Evolutionary conservation across 768 basidiomycete genomes (phyloP).

Genomic region (Naganishia kalamii): DNA sequence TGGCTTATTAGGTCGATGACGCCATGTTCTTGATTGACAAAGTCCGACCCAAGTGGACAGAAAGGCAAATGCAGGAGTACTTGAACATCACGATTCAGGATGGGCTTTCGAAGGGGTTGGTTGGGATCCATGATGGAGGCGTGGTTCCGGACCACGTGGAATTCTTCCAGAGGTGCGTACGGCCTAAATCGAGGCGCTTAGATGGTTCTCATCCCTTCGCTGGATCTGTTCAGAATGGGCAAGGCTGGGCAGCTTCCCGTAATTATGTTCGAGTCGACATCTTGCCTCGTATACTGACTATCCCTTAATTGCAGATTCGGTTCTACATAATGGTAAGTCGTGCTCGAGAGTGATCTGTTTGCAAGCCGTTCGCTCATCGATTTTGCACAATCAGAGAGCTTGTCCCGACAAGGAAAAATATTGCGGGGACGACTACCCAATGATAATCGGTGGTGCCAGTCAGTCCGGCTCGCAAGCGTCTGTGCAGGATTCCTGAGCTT

Average conservation of each 20-base stretch:
- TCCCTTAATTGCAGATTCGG: constrained; percentile 48
- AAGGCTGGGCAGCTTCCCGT: constrained; percentile 65
- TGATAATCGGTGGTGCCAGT: constrained; percentile 48
- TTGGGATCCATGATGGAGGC: constrained; percentile 77
- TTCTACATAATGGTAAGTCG: constrained; percentile 41
- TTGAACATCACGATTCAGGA: constrained; percentile 62
- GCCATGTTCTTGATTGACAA: constrained; percentile 67
- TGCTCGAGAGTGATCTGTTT: not conserved
- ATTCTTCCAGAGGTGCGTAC: constrained; percentile 66
- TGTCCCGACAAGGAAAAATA: constrained; percentile 52
- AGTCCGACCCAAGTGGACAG: constrained; percentile 58
- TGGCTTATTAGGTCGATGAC: constrained; percentile 58
- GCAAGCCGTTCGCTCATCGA: not conserved
- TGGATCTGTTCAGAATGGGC: constrained; percentile 55
- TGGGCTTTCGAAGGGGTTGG: constrained; percentile 72
- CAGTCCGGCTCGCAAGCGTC: not conserved
- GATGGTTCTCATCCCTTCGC: not conserved
- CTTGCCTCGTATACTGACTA: not conserved
- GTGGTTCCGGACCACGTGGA: constrained; percentile 53
- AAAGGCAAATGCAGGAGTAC: constrained; percentile 57
- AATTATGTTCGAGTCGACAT: constrained; percentile 31
- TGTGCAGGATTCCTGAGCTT: not conserved
- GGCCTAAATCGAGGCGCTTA: constrained; percentile 27
- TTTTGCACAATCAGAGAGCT: constrained; percentile 26
- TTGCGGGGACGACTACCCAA: constrained; percentile 62